phyloP scores from a whole-genome alignment of 2,329 filamentous ascomycete genomes.

The Proliferodiscus dingleyae region DNA sequence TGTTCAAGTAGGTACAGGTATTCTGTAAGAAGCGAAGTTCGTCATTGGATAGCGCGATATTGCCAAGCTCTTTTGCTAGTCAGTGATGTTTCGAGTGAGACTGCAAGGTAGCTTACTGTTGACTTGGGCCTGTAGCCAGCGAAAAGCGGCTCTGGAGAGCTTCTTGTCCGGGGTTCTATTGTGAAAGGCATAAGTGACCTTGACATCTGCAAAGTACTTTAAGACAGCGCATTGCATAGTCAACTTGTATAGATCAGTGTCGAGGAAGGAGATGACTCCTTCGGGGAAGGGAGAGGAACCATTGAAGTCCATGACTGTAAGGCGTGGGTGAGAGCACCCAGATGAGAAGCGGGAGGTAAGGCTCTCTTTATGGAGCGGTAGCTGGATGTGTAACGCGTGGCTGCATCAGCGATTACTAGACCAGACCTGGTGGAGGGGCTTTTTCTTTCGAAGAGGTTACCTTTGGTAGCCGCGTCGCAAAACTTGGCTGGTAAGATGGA shows the following conservation, averaged over 20 bases:
- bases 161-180: conserved; percentile 95
- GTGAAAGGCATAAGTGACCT: conserved; percentile 89
- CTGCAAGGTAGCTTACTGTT: conserved; percentile 50
- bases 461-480: too few relatives aligned
- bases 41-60: conserved; percentile 72
- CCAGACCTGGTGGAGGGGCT: too few relatives aligned
- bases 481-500: too few relatives aligned
- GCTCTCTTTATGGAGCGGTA: background rate
- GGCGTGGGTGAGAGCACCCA: background rate
- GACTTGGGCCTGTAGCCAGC: conserved; percentile 82
- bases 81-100: conserved; percentile 17
- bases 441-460: too few relatives aligned
- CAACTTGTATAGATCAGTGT: conserved; percentile 81
- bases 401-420: too few relatives aligned
- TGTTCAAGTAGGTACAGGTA: conserved; percentile 74
- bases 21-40: conserved; percentile 75
- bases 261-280: conserved; percentile 76
- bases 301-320: conserved; percentile 59
- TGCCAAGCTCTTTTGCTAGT: conserved; percentile 63
- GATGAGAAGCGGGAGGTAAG: background rate
- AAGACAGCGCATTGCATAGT: conserved; percentile 98
- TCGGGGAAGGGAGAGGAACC: conserved; percentile 64
- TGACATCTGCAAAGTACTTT: conserved; percentile 79
- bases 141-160: conserved; percentile 74
- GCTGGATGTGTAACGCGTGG: background rate